Evolutionary conservation across 164 flowering plant genomes (phyloP), one percentile per base, ranked within the genome.

Genomic region (Magnolia changhungtana): DNA sequence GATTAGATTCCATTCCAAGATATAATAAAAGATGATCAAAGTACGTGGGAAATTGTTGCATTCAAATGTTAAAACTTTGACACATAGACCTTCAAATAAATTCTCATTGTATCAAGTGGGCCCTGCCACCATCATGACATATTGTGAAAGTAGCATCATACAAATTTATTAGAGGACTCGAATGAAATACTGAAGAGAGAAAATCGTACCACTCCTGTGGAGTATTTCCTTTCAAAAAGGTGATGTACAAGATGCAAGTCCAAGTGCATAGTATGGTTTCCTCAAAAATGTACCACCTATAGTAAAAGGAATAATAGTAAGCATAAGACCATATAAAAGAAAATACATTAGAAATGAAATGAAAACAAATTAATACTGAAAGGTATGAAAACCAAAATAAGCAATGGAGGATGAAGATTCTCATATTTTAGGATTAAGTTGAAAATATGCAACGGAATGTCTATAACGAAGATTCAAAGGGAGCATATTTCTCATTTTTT

Each of bases 241-340:
- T 50, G 76, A 92, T 85, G 79, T 96, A 96, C 86, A 91, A 82
- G 78, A 90, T 80, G 74, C 86, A 82, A 67, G 99, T 96, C 98
- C 99, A 96, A 45, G 92, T 78, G 87, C 94, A 87, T 76, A 96
- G 78, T 37, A 91, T 86, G 74, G 96, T 87, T 85, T 96, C 99
- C 76, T 87, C 98, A 74, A 83, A 87, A 74, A 96, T 82, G 82
- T 91, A 96, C 98, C 98, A 96, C 99, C 99, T 96, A 78, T 24
- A 82, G 80, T 21, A 72, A 72, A 64, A 68, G 21, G 21, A 13
- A 18, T 20, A 19, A 64, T 13, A 64, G 14, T 64, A 64, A 68
- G 13, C 61, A 55, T 55, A 55, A 55, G 61, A 55, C 13, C 13
- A 55, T 16, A 9, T 3, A 16, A 55, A 55, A 55, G 61, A 55